These are phyloP conservation scores for Mariannaea elegans DNA, from an alignment of 2,329 filamentous ascomycete genomes.

Conservation along the genomic window DNA sequence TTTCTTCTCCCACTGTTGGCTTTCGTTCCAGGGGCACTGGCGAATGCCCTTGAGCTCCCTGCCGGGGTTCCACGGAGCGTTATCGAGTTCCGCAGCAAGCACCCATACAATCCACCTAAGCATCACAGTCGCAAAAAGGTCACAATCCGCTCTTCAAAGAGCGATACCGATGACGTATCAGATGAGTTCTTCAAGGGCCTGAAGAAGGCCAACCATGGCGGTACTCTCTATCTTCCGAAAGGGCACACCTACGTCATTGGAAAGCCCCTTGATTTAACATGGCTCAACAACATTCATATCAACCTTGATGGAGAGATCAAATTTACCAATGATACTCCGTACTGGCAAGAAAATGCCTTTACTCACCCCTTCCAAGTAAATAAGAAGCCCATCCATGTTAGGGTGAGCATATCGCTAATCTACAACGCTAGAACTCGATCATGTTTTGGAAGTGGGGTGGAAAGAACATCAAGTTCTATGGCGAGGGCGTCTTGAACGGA, in stretches of 20 bases:
- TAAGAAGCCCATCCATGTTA: too few relatives aligned
- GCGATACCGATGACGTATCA: constrained; percentile 33
- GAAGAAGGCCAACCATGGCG: constrained; percentile 35
- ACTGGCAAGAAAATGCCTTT: constrained; percentile 36
- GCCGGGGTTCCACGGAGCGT: constrained; percentile 36
- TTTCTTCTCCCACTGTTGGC: constrained; percentile 29
- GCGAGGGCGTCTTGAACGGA: constrained; percentile 35
- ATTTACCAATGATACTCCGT: constrained; percentile 36
- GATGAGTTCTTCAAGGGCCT: constrained; percentile 34
- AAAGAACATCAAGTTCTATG: constrained; percentile 59
- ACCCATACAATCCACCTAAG: constrained; percentile 27
- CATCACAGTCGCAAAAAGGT: constrained; percentile 22
- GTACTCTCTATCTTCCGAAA: constrained; percentile 34
- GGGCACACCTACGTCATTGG: constrained; percentile 37
- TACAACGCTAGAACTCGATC: constrained; percentile 31
- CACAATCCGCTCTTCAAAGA: constrained; percentile 32
- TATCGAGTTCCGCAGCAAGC: constrained; percentile 35
- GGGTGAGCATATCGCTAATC: rapidly evolving
- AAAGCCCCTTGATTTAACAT: constrained; percentile 36
- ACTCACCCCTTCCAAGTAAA: constrained; percentile 36
- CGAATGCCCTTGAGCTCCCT: constrained; percentile 33
- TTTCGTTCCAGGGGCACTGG: constrained; percentile 30
- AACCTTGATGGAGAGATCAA: constrained; percentile 39
- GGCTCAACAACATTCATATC: constrained; percentile 34
- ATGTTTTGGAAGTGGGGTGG: constrained; percentile 73